Conservation (phyloP, 495 filamentous ascomycete genomes). For the Talaromyces stipitatus region DNA sequence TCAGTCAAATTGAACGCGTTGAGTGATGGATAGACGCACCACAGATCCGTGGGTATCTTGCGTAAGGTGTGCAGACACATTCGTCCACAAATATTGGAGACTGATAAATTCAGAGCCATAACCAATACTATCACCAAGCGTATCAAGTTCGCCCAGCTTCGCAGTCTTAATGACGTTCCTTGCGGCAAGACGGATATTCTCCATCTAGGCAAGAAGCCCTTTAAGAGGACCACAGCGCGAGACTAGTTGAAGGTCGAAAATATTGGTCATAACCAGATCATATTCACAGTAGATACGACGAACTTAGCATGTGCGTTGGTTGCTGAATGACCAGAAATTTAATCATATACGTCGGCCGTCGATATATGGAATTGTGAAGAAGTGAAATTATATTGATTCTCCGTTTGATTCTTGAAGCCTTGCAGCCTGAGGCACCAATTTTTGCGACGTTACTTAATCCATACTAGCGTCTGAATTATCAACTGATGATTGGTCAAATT, state of each 20-base stretch:
- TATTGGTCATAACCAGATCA: too few species aligned
- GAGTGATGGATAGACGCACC: constrained; percentile 6
- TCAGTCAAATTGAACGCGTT: neutral
- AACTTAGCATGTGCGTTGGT: too few species aligned
- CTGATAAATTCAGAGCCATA: constrained; percentile 4
- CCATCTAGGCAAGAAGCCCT: constrained; percentile 17
- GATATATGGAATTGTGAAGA: neutral
- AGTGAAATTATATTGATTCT: neutral
- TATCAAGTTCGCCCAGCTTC: constrained; percentile 2
- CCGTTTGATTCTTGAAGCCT: neutral
- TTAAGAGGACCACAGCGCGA: neutral
- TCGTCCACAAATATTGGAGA: constrained; percentile 22
- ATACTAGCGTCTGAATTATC: neutral
- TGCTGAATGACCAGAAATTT: neutral
- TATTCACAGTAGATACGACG: too few species aligned
- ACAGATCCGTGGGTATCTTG: neutral
- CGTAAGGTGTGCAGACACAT: constrained; percentile 19
- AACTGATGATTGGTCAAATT: neutral
- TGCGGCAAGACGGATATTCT: constrained; percentile 24
- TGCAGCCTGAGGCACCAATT: neutral
- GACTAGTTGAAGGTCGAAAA: neutral
- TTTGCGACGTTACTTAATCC: neutral
- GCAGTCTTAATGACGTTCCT: constrained; percentile 16
- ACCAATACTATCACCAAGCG: neutral
- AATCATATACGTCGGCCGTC: neutral